Conservation (phyloP, 495 filamentous ascomycete genomes). For the Aspergillus panamensis region DNA sequence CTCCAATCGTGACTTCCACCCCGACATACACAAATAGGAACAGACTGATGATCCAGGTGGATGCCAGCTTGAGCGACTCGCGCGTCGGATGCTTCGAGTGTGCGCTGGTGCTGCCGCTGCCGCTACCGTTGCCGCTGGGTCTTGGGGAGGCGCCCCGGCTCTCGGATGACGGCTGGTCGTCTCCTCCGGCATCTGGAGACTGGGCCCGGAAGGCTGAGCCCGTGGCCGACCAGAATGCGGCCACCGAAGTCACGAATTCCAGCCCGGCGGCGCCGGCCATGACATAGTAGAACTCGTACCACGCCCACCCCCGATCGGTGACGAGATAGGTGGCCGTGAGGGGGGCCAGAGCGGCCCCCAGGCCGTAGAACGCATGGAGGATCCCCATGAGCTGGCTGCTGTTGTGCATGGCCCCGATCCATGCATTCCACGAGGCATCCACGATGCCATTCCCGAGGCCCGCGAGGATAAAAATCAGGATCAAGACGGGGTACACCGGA, state of each 20-base stretch:
- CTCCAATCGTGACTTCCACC: slow-evolving; percentile 74
- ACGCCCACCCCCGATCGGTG: slow-evolving; percentile 44
- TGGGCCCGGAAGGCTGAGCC: slow-evolving; percentile 3
- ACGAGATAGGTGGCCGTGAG: slow-evolving; percentile 56
- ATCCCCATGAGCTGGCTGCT: slow-evolving; percentile 56
- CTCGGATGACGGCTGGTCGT: not conserved
- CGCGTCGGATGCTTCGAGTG: slow-evolving; percentile 43
- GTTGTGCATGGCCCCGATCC: slow-evolving; percentile 60
- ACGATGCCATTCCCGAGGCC: slow-evolving; percentile 59
- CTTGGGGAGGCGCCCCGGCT: slow-evolving; percentile 35
- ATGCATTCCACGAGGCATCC: slow-evolving; percentile 63
- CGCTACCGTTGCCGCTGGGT: slow-evolving; percentile 36
- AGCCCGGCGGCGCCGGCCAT: slow-evolving; percentile 57
- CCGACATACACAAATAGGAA: slow-evolving; percentile 81
- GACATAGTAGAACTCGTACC: slow-evolving; percentile 60
- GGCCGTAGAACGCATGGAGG: slow-evolving; percentile 57
- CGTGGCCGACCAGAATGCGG: slow-evolving; percentile 57
- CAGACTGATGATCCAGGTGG: slow-evolving; percentile 68
- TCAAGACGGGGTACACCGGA: slow-evolving; percentile 57
- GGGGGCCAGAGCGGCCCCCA: slow-evolving; percentile 54
- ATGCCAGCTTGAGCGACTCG: slow-evolving; percentile 32
- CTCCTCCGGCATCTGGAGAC: slow-evolving; percentile 54
- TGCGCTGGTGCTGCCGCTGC: slow-evolving; percentile 40
- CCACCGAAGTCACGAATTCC: slow-evolving; percentile 52
- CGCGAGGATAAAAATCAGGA: slow-evolving; percentile 54